phyloP scores from a whole-genome alignment of 305 asterid genomes.

The Rubia balearica region DNA sequence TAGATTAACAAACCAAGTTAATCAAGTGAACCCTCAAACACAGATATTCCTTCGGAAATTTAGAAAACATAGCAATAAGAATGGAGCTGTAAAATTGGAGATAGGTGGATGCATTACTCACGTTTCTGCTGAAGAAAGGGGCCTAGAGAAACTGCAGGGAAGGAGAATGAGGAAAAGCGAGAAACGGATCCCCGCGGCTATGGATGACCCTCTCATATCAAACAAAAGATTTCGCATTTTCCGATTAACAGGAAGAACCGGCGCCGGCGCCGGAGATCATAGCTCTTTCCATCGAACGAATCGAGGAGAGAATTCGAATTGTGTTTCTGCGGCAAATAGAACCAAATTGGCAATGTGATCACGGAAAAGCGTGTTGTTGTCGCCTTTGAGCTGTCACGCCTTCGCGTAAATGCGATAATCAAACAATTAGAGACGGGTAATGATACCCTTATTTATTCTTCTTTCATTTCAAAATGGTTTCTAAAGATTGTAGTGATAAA shows the following conservation, averaged over 20 bases:
- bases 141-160: conserved; percentile 16
- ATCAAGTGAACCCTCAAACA: background rate
- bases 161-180: conserved; percentile 24
- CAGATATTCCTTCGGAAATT: background rate
- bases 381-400: background rate
- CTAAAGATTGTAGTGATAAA: background rate
- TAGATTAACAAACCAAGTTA: background rate
- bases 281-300: background rate
- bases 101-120: conserved; percentile 23
- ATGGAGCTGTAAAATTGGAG: conserved; percentile 3
- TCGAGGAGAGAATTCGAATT: background rate
- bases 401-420: background rate
- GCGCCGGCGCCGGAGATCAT: conserved; percentile 1
- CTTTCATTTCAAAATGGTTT: background rate
- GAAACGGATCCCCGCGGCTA: conserved; percentile 41
- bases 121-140: conserved; percentile 33
- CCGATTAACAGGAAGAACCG: background rate
- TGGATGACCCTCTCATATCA: conserved; percentile 3
- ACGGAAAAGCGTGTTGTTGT: background rate
- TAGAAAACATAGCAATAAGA: background rate
- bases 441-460: too few relatives aligned
- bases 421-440: background rate
- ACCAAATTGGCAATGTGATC: background rate
- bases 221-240: background rate
- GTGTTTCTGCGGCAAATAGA: background rate